Evolutionary conservation across 176 grass and related monocot species (phyloP).

Genomic region (Poa pratensis): DNA sequence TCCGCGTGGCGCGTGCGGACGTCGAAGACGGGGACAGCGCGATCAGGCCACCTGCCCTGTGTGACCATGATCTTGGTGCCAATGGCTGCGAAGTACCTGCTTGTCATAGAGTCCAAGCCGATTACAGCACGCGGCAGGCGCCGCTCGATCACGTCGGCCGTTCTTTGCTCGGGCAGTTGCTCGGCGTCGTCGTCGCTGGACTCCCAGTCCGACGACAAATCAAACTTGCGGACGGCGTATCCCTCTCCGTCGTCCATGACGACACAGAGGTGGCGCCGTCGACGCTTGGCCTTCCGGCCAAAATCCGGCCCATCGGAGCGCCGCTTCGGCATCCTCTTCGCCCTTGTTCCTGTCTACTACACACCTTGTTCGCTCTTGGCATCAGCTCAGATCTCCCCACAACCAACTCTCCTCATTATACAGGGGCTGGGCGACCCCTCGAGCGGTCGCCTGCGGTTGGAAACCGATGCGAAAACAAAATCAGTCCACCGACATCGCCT

Average conservation of each 20-base stretch:
- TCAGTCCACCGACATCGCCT: background rate
- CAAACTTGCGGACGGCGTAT: background rate
- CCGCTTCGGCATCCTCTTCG: background rate
- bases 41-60: background rate
- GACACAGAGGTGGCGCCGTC: background rate
- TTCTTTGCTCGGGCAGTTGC: background rate
- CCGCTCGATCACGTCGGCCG: background rate
- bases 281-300: background rate
- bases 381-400: too few species aligned
- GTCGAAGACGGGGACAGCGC: background rate
- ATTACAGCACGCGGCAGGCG: background rate
- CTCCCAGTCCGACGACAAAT: background rate
- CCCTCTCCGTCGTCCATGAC: background rate
- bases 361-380: too few species aligned
- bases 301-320: background rate
- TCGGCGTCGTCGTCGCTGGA: background rate
- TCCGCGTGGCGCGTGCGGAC: background rate
- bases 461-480: background rate
- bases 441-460: background rate
- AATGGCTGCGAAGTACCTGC: background rate
- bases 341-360: background rate
- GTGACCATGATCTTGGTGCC: slow-evolving; percentile 21
- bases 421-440: background rate
- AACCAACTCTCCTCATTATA: background rate
- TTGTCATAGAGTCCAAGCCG: background rate